These are phyloP conservation scores for Hibiscus syriacus DNA, from an alignment of 345 rosid genomes.

Conservation along the genomic window DNA sequence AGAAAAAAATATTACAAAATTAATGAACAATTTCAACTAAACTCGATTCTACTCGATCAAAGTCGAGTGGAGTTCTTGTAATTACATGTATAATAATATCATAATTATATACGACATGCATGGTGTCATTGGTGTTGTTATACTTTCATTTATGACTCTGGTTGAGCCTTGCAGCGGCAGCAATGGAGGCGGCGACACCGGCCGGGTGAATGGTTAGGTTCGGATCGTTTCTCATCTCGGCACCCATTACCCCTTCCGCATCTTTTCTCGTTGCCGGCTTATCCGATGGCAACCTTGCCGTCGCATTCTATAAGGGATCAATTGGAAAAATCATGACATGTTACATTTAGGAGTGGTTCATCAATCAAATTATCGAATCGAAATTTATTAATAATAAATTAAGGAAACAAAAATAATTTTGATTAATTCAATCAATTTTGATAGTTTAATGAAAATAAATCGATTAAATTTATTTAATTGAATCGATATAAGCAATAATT, in stretches of 20 bases:
- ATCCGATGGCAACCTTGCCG: constrained; percentile 53
- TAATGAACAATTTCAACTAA: neutral
- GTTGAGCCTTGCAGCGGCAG: constrained; percentile 73
- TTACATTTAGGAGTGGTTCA: no score
- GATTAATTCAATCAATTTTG: no score
- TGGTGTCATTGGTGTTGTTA: neutral
- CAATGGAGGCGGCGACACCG: constrained; percentile 65
- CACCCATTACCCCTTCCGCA: constrained; percentile 71
- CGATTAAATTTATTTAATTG: no score
- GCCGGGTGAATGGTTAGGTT: constrained; percentile 56
- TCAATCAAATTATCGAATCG: no score
- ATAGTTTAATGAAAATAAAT: no score
- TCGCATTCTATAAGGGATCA: constrained; percentile 43
- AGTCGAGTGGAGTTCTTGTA: neutral
- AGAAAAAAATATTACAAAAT: neutral
- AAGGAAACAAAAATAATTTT: no score
- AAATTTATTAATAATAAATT: no score
- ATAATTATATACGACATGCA: neutral
- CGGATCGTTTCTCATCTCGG: constrained; percentile 83
- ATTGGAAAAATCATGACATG: no score
- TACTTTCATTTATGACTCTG: constrained; percentile 15
- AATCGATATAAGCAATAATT: no score
- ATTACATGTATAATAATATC: neutral
- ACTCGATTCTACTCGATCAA: neutral
- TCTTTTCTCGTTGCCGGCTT: constrained; percentile 59